Base-by-base conservation (phyloP, 2,329 filamentous ascomycete genomes). In the Septoria linicola region DNA sequence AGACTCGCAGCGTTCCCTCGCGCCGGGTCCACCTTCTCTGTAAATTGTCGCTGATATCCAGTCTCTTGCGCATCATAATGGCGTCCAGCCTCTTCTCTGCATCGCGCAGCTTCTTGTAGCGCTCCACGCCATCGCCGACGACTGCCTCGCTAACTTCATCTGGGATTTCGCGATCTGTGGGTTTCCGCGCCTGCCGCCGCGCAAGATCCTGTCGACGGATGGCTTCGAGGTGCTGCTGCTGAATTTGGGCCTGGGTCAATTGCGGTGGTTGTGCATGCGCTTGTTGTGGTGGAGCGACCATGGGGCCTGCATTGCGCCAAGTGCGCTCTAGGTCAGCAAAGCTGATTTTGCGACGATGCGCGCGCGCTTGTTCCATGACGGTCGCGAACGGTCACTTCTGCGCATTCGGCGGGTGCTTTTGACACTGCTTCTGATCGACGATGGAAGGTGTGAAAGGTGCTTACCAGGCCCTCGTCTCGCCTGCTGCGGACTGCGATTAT, bases 91-190 rank as follows among this genome's bases (percentile, higher is more conserved):
- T 82, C 66, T 89, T 84, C 78, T 99, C 93, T 52, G 95, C 77
- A 60, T 95, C 90, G 66, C 89, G 83, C 67, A 99, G 73, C 51
- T 87, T 83, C 66, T 84, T 85, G 74, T 99, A 99, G 61, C 89
- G 81, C 66, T 85, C 78, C 37, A 87, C 89, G 32, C 87, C 85
- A 68, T 95, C 88, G 57, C 88, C 89, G 58, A 95, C 83, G 55
- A 89, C 82, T 58, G 87, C 81, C 62, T 95, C 91, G 37, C 96
- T 80, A 23, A 68, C 57, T 49, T 89, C 90, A 59, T 97, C 91
- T 32, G 93, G 91, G 20, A 99, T 83, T 63, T 89, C 93, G 78
- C 89, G 95, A 72, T 99, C 93, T 52, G 90, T 96, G 1, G 93
- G 93, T 72, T 92, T 95, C 67, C 85, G 84, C 66, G 88, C 89